Evolutionary conservation across 1,139 yeast genomes (phyloP).

Genomic region (Pichia kudriavzevii): DNA sequence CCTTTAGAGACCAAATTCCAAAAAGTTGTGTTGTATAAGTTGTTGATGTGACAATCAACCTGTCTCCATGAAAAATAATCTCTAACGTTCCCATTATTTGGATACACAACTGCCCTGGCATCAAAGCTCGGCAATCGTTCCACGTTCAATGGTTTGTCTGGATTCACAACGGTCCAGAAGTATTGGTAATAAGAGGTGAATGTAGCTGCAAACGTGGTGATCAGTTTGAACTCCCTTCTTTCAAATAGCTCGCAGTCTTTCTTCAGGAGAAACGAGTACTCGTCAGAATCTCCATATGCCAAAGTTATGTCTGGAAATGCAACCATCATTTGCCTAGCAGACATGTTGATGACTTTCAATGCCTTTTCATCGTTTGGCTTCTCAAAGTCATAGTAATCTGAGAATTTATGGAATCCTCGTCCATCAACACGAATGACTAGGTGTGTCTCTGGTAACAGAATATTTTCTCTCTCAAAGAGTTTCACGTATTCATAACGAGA

Average conservation of each 20-base stretch:
- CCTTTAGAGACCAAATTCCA: conserved; percentile 79
- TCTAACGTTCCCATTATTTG: conserved; percentile 49
- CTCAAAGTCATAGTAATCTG: conserved; percentile 60
- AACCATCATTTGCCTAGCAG: conserved; percentile 62
- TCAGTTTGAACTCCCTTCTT: conserved; percentile 71
- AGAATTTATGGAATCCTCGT: conserved; percentile 83
- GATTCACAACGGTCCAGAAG: conserved; percentile 58
- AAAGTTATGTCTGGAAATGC: conserved; percentile 63
- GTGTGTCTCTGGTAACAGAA: conserved; percentile 70
- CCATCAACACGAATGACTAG: conserved; percentile 89
- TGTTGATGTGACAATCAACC: conserved; percentile 94
- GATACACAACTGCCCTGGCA: conserved; percentile 84
- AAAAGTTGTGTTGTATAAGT: conserved; percentile 84
- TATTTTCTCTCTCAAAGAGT: conserved; percentile 67
- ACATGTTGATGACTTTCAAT: conserved; percentile 67
- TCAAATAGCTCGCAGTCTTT: conserved; percentile 63
- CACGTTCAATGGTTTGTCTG: conserved; percentile 28
- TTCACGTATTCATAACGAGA: conserved; percentile 82
- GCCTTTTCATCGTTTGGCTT: conserved; percentile 88
- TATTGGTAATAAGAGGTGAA: conserved; percentile 71
- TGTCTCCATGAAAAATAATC: conserved; percentile 95
- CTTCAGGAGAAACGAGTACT: conserved; percentile 72
- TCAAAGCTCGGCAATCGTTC: conserved; percentile 73
- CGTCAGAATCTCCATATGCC: conserved; percentile 96
- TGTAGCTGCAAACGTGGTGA: conserved; percentile 73